Percentiles rank a stretch among this genome's conserved stretches.
These are phyloP conservation scores for Heteromeles arbutifolia DNA, from an alignment of 306 rosid genomes.

Conservation along the genomic window DNA sequence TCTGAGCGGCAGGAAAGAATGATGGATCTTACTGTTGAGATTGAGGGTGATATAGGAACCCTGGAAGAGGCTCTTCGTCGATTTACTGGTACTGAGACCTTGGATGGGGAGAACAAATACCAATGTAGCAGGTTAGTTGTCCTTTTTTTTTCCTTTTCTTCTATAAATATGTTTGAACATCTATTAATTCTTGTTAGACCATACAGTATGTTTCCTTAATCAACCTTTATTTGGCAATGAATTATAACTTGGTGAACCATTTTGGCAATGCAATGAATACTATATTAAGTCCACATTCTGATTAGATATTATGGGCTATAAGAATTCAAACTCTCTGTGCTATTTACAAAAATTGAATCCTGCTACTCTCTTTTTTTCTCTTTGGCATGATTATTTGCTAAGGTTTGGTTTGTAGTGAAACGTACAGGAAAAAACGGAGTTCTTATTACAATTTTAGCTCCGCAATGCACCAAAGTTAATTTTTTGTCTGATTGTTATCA, in stretches of 20 bases:
- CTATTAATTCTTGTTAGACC: neutral
- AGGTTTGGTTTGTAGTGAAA: neutral
- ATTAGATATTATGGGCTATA: neutral
- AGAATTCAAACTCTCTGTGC: neutral
- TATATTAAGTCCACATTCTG: neutral
- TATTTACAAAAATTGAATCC: neutral
- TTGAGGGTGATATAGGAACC: conserved; percentile 84
- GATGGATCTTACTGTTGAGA: conserved; percentile 96
- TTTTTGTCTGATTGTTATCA: neutral
- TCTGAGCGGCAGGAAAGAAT: conserved; percentile 94
- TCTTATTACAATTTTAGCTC: neutral
- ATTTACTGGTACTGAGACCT: conserved; percentile 74
- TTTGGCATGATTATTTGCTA: neutral
- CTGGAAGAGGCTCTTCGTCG: conserved; percentile 71
- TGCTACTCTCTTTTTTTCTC: neutral
- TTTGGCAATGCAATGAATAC: neutral
- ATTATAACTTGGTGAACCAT: neutral
- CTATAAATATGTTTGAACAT: conserved; percentile 1
- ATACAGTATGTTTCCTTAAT: neutral
- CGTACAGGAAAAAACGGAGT: neutral
- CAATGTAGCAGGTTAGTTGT: conserved; percentile 77
- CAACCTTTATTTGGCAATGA: neutral
- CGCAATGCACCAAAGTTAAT: neutral
- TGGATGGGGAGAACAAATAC: conserved; percentile 95
- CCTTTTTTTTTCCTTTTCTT: neutral